These are phyloP conservation scores for Orbilia oligospora DNA, from an alignment of 2,329 filamentous ascomycete genomes.

Conservation along the genomic window DNA sequence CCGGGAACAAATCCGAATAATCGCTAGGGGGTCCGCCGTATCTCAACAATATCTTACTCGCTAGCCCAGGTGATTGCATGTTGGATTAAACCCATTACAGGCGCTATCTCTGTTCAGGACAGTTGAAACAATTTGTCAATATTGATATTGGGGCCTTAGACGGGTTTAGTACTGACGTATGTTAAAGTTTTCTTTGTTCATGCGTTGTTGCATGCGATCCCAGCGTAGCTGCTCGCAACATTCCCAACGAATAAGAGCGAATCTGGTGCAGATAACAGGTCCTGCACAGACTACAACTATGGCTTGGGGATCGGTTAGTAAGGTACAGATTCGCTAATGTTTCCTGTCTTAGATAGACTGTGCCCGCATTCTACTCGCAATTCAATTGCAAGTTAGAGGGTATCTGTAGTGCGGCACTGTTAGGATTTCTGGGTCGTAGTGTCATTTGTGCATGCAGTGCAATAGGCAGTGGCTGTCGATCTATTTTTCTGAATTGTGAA, in stretches of 20 bases:
- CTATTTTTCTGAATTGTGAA: constrained; percentile 26
- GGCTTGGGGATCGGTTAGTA: constrained; percentile 3
- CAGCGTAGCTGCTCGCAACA: neutral
- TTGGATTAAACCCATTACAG: neutral
- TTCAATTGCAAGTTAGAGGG: neutral
- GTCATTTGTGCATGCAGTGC: neutral
- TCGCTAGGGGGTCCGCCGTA: neutral
- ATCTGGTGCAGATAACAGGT: neutral
- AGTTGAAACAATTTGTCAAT: neutral
- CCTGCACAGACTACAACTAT: constrained; percentile 14
- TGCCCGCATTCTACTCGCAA: neutral
- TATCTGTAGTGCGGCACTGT: neutral
- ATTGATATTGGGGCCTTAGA: neutral
- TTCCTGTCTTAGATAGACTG: constrained; percentile 3
- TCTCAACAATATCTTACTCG: neutral
- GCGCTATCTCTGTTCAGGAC: neutral
- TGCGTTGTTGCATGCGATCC: constrained; percentile 29
- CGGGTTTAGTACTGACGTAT: constrained; percentile 11
- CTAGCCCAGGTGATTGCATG: neutral
- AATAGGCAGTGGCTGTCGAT: constrained; percentile 21
- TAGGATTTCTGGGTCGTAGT: neutral
- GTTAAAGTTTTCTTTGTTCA: constrained; percentile 36
- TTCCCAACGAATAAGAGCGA: neutral
- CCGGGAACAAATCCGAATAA: neutral
- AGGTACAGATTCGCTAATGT: constrained; percentile 41